phyloP scores from a whole-genome alignment of 768 basidiomycete genomes.

The Boletus barrowsii region DNA sequence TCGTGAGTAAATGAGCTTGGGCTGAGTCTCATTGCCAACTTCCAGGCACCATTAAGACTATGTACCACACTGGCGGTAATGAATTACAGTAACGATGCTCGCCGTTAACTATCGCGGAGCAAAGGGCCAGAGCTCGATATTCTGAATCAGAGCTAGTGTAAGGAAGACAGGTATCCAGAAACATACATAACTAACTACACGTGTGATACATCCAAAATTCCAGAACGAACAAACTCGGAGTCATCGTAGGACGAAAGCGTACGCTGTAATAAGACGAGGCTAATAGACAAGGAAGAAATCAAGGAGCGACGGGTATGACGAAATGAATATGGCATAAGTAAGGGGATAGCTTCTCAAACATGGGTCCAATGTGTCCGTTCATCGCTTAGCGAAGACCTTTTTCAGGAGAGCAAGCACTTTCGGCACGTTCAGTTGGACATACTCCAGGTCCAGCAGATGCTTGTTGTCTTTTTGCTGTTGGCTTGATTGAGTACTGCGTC shows the following conservation, averaged over 20 bases:
- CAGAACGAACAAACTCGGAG: constrained; percentile 29
- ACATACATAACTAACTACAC: constrained; percentile 40
- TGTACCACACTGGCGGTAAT: not conserved
- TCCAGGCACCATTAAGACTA: too few species aligned
- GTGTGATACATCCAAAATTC: constrained; percentile 34
- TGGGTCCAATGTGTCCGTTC: constrained; percentile 29
- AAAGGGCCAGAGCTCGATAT: constrained; percentile 3
- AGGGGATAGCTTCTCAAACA: constrained; percentile 20
- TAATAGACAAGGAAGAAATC: constrained; percentile 2
- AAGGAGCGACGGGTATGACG: constrained; percentile 31
- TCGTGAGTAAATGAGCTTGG: not conserved
- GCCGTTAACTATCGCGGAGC: constrained; percentile 2
- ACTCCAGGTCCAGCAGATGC: constrained; percentile 92
- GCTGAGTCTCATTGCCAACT: too few species aligned
- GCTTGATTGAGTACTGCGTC: constrained; percentile 12
- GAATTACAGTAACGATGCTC: constrained; percentile 1
- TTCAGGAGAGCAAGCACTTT: constrained; percentile 90
- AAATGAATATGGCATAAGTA: constrained; percentile 35
- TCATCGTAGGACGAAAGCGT: constrained; percentile 4
- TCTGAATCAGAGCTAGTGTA: constrained; percentile 10
- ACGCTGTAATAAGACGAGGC: constrained; percentile 18
- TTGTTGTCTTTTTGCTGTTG: constrained; percentile 98
- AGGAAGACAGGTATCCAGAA: constrained; percentile 35
- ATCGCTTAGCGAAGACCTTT: constrained; percentile 91
- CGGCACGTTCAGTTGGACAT: constrained; percentile 94